phyloP scores from a whole-genome alignment of 441 rosid genomes.

The Pelargonium australe region DNA sequence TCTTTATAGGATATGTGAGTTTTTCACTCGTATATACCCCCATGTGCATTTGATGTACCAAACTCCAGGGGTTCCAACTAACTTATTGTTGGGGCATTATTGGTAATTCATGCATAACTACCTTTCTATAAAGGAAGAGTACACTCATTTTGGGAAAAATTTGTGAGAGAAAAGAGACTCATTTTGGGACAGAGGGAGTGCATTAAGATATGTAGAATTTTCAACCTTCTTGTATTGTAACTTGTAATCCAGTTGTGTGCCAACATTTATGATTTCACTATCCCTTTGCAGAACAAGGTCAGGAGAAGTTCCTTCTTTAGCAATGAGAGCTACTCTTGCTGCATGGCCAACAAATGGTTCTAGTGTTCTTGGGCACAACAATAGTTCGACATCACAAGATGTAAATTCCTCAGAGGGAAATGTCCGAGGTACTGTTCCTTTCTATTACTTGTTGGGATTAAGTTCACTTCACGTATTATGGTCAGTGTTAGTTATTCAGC shows the following conservation, averaged over 20 bases:
- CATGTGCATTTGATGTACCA: no score
- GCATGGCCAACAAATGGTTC: conserved; percentile 58
- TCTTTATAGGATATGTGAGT: no score
- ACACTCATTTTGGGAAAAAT: no score
- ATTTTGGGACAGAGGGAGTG: not conserved
- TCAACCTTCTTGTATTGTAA: conserved; percentile 3
- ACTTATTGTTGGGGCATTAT: no score
- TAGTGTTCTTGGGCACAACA: conserved; percentile 27
- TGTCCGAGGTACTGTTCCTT: conserved; percentile 36
- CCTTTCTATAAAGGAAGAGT: no score
- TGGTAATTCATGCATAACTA: no score
- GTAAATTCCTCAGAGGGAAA: conserved; percentile 29
- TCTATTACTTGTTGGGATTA: not conserved
- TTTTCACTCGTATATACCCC: no score
- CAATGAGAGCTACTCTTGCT: conserved; percentile 74
- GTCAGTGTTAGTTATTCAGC: not conserved
- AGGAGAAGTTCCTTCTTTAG: conserved; percentile 52
- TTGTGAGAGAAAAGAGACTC: no score
- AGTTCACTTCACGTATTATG: not conserved
- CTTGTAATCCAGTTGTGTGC: conserved; percentile 1
- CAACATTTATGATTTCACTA: conserved; percentile 7
- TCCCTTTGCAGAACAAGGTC: conserved; percentile 52
- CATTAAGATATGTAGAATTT: not conserved
- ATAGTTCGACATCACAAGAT: conserved; percentile 30
- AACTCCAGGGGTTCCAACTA: no score